Base-by-base conservation (phyloP, 2,329 filamentous ascomycete genomes). In the Aspergillus latus region DNA sequence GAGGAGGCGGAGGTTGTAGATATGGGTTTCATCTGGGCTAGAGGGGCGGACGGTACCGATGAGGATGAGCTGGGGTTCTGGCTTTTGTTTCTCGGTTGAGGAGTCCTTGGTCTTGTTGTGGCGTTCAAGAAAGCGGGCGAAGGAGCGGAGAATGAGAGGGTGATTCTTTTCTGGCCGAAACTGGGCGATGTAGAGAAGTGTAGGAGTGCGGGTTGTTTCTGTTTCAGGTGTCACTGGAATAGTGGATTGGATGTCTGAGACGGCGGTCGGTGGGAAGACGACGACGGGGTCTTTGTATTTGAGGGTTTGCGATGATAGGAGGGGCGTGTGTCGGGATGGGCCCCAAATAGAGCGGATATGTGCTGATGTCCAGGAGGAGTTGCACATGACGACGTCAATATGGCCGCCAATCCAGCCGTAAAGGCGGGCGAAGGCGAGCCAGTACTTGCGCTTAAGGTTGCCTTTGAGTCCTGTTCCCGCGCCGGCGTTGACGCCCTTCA, bases 111-210 rank as follows among this genome's bases (percentile, higher is more conserved):
- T 37, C 13, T 36, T 39, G 29, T 40, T 47, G 26, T 56, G 29
- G 49, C 9, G 43, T 36, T 52, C 43, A 59, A 90, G 75, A 67
- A 96, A 93, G 52, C 86, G 78, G 32, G 91, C 85, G 68, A 97
- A 99, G 0, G 94, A 86, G 64, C 89, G 84, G 42, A 99, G 78
- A 53, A 99, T 88, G 26, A 96, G 83, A 37, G 87, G 81, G 76
- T 99, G 94, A 72, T 97, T 96, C 80, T 99, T 99, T 74, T 99
- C 94, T 0, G 94, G 93, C 0, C 94, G 88, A 73, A 99, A 99
- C 72, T 99, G 94, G 2, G 93, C 94, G 66, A 99, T 96, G 76
- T 96, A 99, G 15, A 99, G 80, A 11, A 99, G 76, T 40, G 86
- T 83, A 42, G 85, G 86, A 61, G 90, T 82, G 36, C 94, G 86